Percentiles rank a stretch among this genome's conserved stretches.
Conservation (phyloP, 2,329 filamentous ascomycete genomes). For the Cladosporium sp. region DNA sequence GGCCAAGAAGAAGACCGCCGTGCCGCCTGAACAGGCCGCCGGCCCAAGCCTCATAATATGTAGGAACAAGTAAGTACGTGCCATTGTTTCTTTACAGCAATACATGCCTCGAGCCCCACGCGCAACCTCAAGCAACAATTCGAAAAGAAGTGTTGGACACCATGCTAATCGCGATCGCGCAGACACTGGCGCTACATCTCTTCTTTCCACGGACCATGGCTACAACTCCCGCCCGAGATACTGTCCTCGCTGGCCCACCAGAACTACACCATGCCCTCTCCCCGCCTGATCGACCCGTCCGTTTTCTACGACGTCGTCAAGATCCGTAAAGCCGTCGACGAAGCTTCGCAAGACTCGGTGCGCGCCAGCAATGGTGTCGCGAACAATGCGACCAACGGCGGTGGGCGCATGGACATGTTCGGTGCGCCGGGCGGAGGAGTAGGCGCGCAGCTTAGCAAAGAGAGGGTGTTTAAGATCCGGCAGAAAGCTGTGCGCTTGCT, state of each 20-base stretch:
- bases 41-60: constrained; percentile 61
- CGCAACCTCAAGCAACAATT: background rate
- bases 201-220: constrained; percentile 80
- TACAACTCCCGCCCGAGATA: constrained; percentile 75
- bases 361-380: constrained; percentile 74
- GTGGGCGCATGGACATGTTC: constrained; percentile 43
- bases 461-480: constrained; percentile 76
- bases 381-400: constrained; percentile 59
- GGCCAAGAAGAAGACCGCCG: constrained; percentile 12
- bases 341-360: constrained; percentile 75
- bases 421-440: constrained; percentile 50
- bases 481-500: constrained; percentile 79
- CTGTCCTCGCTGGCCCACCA: constrained; percentile 77
- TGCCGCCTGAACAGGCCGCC: constrained; percentile 29
- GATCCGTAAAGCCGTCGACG: constrained; percentile 76
- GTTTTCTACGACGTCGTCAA: constrained; percentile 84
- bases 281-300: constrained; percentile 75
- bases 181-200: constrained; percentile 88
- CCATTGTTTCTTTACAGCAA: constrained; percentile 19
- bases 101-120: background rate
- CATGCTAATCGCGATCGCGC: constrained; percentile 21
- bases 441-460: constrained; percentile 67
- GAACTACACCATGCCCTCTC: constrained; percentile 76
- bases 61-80: constrained; percentile 66
- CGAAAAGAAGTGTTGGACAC: no score